Percentiles rank a stretch among this genome's conserved stretches.
Evolutionary conservation across 306 rosid genomes (phyloP).

Genomic region (Prunus padus): DNA sequence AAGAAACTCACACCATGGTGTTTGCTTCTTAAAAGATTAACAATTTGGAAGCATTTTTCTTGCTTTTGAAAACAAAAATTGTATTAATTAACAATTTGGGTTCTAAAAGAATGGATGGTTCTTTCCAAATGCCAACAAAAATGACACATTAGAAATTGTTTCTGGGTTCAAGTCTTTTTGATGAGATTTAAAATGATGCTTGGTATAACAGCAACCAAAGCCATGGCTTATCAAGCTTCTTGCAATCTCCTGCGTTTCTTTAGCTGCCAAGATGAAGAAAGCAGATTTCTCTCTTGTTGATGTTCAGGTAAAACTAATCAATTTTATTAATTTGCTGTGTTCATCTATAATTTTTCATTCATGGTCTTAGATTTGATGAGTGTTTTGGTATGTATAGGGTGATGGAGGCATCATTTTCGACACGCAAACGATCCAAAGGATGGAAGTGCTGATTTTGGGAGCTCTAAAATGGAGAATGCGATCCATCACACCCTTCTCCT

Average conservation of each 20-base stretch:
- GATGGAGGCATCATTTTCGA: slow-evolving; percentile 73
- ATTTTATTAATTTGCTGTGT: not conserved
- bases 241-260: slow-evolving; percentile 72
- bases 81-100: not conserved
- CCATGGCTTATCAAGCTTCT: slow-evolving; percentile 81
- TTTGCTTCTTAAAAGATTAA: not conserved
- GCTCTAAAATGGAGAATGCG: slow-evolving; percentile 92
- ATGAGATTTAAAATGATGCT: slow-evolving; percentile 36
- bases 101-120: not conserved
- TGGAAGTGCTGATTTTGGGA: slow-evolving; percentile 77
- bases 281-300: slow-evolving; percentile 48
- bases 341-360: not conserved
- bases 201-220: slow-evolving; percentile 62
- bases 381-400: slow-evolving; percentile 36
- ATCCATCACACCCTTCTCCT: slow-evolving; percentile 89
- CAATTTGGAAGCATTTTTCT: not conserved
- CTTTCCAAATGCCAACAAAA: not conserved
- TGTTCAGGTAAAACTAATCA: slow-evolving; percentile 51
- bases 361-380: not conserved
- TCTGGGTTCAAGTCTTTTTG: slow-evolving; percentile 10
- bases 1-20: not conserved
- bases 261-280: slow-evolving; percentile 83
- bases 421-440: slow-evolving; percentile 70
- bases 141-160: not conserved
- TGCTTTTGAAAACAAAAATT: not conserved